phyloP scores from a whole-genome alignment of 2,329 filamentous ascomycete genomes.

The Leptographium radiaticola region DNA sequence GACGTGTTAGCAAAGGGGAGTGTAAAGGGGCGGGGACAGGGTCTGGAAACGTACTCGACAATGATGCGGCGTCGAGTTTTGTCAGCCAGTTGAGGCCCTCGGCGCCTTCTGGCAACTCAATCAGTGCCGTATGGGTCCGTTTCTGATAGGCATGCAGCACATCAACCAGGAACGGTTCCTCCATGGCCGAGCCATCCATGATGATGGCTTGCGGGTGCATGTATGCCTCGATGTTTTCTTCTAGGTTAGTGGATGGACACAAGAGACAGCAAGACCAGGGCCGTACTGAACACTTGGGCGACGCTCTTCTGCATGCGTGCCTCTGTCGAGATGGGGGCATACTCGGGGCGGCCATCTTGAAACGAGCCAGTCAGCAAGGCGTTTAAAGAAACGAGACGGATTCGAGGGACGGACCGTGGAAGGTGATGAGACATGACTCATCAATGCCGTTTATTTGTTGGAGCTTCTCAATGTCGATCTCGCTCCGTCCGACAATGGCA shows the following conservation, averaged over 20 bases:
- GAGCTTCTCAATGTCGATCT: constrained; percentile 56
- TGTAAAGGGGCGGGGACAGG: background rate
- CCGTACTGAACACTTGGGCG: constrained; percentile 48
- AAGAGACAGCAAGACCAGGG: background rate
- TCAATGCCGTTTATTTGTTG: constrained; percentile 69
- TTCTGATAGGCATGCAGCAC: constrained; percentile 43
- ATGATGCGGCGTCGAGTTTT: constrained; percentile 57
- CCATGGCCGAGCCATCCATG: constrained; percentile 51
- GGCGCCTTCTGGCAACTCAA: constrained; percentile 57
- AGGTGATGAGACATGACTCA: constrained; percentile 50
- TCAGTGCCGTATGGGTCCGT: constrained; percentile 44
- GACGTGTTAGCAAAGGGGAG: constrained; percentile 12
- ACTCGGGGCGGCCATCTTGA: constrained; percentile 64
- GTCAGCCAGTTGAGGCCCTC: constrained; percentile 65
- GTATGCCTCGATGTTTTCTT: constrained; percentile 55
- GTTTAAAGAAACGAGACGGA: background rate
- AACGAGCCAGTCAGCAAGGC: background rate
- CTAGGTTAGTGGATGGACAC: background rate
- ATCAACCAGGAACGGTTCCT: constrained; percentile 55
- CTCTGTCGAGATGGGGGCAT: constrained; percentile 54
- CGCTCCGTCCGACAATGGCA: constrained; percentile 60
- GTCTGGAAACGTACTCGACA: constrained; percentile 38
- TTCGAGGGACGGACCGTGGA: constrained; percentile 32
- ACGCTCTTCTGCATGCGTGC: constrained; percentile 53
- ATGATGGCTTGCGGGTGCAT: constrained; percentile 69